Percentiles rank a stretch among this genome's conserved stretches.
These are phyloP conservation scores for Thermothielavioides terrestris DNA, from an alignment of 495 filamentous ascomycete species.

Conservation along the genomic window DNA sequence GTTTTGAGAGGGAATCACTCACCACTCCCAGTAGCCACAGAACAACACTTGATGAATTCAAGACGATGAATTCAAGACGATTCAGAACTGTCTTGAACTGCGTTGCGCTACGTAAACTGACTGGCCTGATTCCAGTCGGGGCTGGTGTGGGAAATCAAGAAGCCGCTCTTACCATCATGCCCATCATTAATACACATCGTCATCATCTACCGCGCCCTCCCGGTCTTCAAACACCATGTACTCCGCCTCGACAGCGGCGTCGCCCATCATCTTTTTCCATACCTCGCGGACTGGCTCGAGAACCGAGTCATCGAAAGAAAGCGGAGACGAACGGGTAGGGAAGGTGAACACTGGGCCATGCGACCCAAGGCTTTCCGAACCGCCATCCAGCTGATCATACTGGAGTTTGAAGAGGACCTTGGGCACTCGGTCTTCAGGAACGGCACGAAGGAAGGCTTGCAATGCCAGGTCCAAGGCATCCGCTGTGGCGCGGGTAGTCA, in stretches of 20 bases:
- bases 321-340: constrained; percentile 47
- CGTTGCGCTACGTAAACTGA: not conserved
- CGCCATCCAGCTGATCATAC: constrained; percentile 48
- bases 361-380: constrained; percentile 20
- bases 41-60: too few relatives aligned
- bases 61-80: not conserved
- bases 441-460: constrained; percentile 40
- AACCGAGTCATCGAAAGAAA: constrained; percentile 60
- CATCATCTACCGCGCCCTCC: constrained; percentile 40
- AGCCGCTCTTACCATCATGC: constrained; percentile 9
- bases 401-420: constrained; percentile 51
- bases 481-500: constrained; percentile 41
- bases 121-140: not conserved
- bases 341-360: constrained; percentile 33
- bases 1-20: too few relatives aligned
- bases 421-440: constrained; percentile 25
- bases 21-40: too few relatives aligned
- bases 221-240: constrained; percentile 63
- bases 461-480: constrained; percentile 48
- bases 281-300: constrained; percentile 52
- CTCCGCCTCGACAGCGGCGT: constrained; percentile 33
- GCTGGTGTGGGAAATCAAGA: constrained; percentile 3
- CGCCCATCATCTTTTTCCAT: constrained; percentile 55
- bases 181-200: constrained; percentile 31
- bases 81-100: not conserved